phyloP scores from a whole-genome alignment of 495 filamentous ascomycete genomes.

The Annulohypoxylon maeteangense region DNA sequence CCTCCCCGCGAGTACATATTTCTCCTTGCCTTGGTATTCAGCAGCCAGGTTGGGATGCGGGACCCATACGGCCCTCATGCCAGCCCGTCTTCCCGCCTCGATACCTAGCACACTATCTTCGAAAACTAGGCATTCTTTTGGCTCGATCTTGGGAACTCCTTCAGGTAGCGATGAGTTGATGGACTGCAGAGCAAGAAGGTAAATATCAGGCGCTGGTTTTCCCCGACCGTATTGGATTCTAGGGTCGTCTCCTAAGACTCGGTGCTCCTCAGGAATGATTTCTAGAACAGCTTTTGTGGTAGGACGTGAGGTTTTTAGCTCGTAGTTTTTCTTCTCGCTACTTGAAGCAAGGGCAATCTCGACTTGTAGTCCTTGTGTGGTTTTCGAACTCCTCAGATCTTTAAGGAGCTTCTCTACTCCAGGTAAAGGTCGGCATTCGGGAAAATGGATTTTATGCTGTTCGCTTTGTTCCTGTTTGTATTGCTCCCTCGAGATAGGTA shows the following conservation, averaged over 20 bases:
- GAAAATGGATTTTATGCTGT: slow-evolving; percentile 74
- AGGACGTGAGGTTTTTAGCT: slow-evolving; percentile 39
- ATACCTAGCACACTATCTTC: slow-evolving; percentile 89
- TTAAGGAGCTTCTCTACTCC: slow-evolving; percentile 75
- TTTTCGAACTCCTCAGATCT: slow-evolving; percentile 41
- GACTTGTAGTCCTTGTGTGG: slow-evolving; percentile 29
- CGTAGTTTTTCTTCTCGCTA: slow-evolving; percentile 42
- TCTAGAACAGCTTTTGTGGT: slow-evolving; percentile 40
- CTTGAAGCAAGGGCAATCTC: slow-evolving; percentile 47
- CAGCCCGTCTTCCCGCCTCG: slow-evolving; percentile 83
- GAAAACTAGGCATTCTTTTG: slow-evolving; percentile 87
- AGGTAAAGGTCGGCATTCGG: slow-evolving; percentile 71
- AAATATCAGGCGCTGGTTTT: slow-evolving; percentile 91
- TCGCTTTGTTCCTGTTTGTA: slow-evolving; percentile 62
- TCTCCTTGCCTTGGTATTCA: slow-evolving; percentile 74
- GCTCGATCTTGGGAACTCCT: slow-evolving; percentile 48
- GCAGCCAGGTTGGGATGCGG: slow-evolving; percentile 76
- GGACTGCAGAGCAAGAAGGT: slow-evolving; percentile 76
- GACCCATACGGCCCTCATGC: slow-evolving; percentile 89
- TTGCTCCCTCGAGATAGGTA: slow-evolving; percentile 74
- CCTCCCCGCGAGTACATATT: slow-evolving; percentile 80
- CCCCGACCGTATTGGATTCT: slow-evolving; percentile 76
- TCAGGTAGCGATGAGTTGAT: slow-evolving; percentile 71
- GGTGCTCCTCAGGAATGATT: slow-evolving; percentile 53
- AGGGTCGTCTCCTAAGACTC: slow-evolving; percentile 79